These are phyloP conservation scores for Aspergillus felis DNA, from an alignment of 2,329 filamentous ascomycete species.

Conservation along the genomic window DNA sequence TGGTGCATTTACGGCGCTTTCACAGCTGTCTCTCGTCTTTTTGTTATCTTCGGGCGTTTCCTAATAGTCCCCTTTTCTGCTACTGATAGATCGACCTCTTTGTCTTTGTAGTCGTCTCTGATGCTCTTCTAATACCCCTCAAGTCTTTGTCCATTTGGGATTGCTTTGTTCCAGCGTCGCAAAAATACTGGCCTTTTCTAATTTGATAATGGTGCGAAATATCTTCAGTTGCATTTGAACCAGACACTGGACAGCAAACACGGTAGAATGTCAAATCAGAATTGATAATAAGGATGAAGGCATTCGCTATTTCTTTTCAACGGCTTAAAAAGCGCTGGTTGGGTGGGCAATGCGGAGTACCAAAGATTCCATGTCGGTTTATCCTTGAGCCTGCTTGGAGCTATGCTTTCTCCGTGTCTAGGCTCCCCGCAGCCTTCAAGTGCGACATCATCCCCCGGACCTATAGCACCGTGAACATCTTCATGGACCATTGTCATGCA, in stretches of 20 bases:
- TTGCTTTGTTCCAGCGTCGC: neutral
- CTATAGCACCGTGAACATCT: neutral
- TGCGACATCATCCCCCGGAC: neutral
- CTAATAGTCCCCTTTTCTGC: neutral
- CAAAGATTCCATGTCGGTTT: neutral
- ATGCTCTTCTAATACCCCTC: neutral
- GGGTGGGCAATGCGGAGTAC: neutral
- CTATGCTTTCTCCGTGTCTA: neutral
- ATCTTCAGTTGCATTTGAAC: neutral
- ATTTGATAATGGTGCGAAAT: neutral
- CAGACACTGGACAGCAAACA: neutral
- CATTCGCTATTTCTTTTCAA: neutral
- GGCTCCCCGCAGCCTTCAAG: neutral
- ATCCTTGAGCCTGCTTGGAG: neutral
- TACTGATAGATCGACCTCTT: neutral
- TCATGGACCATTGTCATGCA: neutral
- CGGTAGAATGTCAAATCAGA: neutral
- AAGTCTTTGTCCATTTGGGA: neutral
- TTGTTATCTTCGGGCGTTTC: neutral
- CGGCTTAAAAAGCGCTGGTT: neutral
- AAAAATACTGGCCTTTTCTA: neutral
- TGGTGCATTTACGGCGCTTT: conserved; percentile 21
- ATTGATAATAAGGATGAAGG: neutral
- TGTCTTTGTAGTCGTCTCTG: neutral
- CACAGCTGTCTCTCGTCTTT: conserved; percentile 13